These are phyloP conservation scores for Actinomucor elegans DNA, from an alignment of 371 early-diverging fungal species.

Conservation along the genomic window DNA sequence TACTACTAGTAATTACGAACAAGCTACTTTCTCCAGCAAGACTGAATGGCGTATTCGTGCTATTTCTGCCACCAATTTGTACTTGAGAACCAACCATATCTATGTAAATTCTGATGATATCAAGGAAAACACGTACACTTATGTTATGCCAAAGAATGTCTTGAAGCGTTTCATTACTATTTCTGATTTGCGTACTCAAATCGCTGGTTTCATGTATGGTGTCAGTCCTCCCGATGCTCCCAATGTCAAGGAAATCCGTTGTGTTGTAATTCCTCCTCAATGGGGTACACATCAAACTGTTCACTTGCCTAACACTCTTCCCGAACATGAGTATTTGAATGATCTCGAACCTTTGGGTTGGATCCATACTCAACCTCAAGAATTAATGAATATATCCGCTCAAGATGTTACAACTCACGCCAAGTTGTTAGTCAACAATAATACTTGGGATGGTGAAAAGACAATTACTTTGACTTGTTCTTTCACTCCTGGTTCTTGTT, in stretches of 20 bases:
- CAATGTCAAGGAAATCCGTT: conserved; percentile 94
- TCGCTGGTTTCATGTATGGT: conserved; percentile 95
- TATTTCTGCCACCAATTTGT: conserved; percentile 92
- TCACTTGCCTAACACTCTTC: conserved; percentile 85
- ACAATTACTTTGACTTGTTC: conserved; percentile 89
- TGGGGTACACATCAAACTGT: conserved; percentile 95
- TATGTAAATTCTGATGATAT: conserved; percentile 95
- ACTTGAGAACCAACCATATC: conserved; percentile 94
- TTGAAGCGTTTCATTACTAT: conserved; percentile 94
- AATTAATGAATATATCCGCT: conserved; percentile 87
- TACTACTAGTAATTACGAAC: conserved; percentile 96
- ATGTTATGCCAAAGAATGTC: conserved; percentile 96
- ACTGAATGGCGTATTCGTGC: conserved; percentile 99
- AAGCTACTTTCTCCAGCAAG: conserved; percentile 95
- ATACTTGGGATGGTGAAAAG: conserved; percentile 95
- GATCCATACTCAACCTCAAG: conserved; percentile 97
- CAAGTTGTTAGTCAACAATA: conserved; percentile 82
- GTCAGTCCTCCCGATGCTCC: conserved; percentile 90
- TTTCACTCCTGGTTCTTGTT: conserved; percentile 97
- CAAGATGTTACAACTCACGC: conserved; percentile 93
- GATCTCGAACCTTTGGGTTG: conserved; percentile 96
- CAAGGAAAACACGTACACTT: conserved; percentile 86
- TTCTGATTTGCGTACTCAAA: conserved; percentile 93
- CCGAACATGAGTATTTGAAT: conserved; percentile 88
- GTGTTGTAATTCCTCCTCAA: conserved; percentile 96